Conservation (phyloP, 2,329 filamentous ascomycete genomes). For the Pseudomassariella vexata region DNA sequence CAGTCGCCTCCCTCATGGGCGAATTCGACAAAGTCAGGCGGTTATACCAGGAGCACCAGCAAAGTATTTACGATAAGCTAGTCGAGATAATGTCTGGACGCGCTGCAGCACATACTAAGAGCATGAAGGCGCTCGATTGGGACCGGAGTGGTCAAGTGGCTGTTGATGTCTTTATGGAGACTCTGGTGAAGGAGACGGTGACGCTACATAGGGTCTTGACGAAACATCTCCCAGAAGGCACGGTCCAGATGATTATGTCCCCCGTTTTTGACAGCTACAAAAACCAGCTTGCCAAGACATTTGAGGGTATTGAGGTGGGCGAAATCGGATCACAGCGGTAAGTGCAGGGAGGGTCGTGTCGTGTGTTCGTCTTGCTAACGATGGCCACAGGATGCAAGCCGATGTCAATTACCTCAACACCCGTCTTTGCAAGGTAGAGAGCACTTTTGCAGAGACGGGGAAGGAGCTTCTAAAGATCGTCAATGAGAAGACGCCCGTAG, state of each 20-base stretch:
- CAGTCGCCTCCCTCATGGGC: conserved; percentile 57
- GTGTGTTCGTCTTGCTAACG: conserved; percentile 5
- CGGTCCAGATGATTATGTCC: conserved; percentile 76
- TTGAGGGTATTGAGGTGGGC: conserved; percentile 60
- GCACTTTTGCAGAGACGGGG: conserved; percentile 69
- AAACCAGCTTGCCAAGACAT: conserved; percentile 69
- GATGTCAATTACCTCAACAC: conserved; percentile 70
- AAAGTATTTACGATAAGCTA: conserved; percentile 85
- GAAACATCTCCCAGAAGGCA: conserved; percentile 72
- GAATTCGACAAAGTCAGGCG: conserved; percentile 87
- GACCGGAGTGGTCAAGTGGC: conserved; percentile 43
- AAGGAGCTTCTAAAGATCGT: conserved; percentile 60
- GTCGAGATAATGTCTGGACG: conserved; percentile 87
- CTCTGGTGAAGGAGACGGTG: conserved; percentile 76
- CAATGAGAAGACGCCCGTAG: too few species aligned
- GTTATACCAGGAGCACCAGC: conserved; percentile 82
- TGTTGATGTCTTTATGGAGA: conserved; percentile 76
- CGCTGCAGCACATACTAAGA: conserved; percentile 66
- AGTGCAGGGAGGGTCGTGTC: conserved; percentile 18
- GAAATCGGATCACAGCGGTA: conserved; percentile 67
- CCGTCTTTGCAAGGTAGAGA: conserved; percentile 71
- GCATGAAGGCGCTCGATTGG: conserved; percentile 72
- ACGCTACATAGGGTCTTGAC: conserved; percentile 78
- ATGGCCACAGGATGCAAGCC: conserved; percentile 57
- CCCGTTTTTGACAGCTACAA: conserved; percentile 80